Evolutionary conservation across 2,329 filamentous ascomycete genomes (phyloP), one percentile per base, ranked within the genome.

Genomic region (Fusarium tjaetaba): DNA sequence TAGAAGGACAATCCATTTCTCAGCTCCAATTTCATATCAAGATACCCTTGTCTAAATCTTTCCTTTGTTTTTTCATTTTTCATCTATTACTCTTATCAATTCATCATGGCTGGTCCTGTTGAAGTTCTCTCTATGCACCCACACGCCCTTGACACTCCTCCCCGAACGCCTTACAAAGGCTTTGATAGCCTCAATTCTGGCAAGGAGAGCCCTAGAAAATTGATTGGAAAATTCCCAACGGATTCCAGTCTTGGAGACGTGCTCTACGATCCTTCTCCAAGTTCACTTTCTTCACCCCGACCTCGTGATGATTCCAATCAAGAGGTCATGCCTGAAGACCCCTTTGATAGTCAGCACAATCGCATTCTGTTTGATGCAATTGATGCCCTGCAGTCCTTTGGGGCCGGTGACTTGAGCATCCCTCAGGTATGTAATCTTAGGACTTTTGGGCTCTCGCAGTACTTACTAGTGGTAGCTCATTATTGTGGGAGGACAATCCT

Each of bases 401-500:
- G 78, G 9, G 78, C 78, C 16, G 74, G 77, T 45, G 72, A 79
- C 15, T 67, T 84, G 7, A 80, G 79, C 13, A 78, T 81, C 26
- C 81, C 82, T 4, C 80, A 84, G 71, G 82, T 82, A 66, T 57
- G 73, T 45, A 36, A 15, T 2, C 11, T 7, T 4, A 11, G 2
- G 20, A 4, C 28, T 8, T 2, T 39, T n/a, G 15, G 10, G 9
- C 7, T 14, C 20, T 26, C 11, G 11, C 30, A 36, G 5, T 18
- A 18, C 56, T 76, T 7, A 74, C 22, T 30, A 5, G 1, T 2
- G 3, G 10, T 18, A 82, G 80, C 78, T 83, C 11, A 77, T 84
- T 4, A 81, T 84, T 34, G 80, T 83, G 1, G 82, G 82, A 4
- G 77, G 79, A 1, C 82, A 84, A 64, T 84, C 81, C 1, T 76